Evolutionary conservation across 176 grass and related monocot genomes (phyloP).

Genomic region (Bothriochloa decipiens): DNA sequence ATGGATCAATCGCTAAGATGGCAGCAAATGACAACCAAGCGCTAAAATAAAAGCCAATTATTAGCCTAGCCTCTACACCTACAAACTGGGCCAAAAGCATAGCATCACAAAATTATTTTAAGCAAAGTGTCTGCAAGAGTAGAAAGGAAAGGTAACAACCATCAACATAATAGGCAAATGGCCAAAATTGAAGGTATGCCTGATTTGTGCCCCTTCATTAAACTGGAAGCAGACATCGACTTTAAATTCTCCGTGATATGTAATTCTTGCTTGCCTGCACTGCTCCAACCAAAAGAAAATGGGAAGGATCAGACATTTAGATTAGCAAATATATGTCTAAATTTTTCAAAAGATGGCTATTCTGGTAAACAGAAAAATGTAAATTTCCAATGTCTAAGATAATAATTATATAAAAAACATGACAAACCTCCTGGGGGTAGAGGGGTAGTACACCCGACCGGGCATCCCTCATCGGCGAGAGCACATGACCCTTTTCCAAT

Average conservation of each 20-base stretch:
- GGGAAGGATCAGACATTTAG: constrained; percentile 17
- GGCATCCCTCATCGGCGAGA: constrained; percentile 53
- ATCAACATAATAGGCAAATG: constrained; percentile 93
- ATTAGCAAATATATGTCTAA: not conserved
- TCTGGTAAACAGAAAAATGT: constrained; percentile 16
- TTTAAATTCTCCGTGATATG: constrained; percentile 81
- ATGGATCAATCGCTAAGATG: not conserved
- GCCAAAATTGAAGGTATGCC: constrained; percentile 75
- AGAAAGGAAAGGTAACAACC: constrained; percentile 52
- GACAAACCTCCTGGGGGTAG: constrained; percentile 73
- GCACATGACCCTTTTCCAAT: constrained; percentile 63
- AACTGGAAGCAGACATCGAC: constrained; percentile 57
- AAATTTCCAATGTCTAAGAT: not conserved
- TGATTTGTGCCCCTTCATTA: constrained; percentile 52
- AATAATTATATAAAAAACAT: not conserved
- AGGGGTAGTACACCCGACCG: constrained; percentile 44
- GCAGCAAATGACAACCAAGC: constrained; percentile 14
- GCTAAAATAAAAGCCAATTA: constrained; percentile 2
- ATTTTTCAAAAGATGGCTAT: constrained; percentile 8
- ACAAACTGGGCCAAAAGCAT: constrained; percentile 19
- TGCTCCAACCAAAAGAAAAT: constrained; percentile 53
- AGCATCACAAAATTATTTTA: not conserved
- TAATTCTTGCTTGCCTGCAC: constrained; percentile 70
- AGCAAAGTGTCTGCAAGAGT: not conserved
- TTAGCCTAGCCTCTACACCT: not conserved